Percentiles rank a stretch among this genome's conserved stretches.
phyloP scores from a whole-genome alignment of 1,139 yeast species.

The Pichia sp. region DNA sequence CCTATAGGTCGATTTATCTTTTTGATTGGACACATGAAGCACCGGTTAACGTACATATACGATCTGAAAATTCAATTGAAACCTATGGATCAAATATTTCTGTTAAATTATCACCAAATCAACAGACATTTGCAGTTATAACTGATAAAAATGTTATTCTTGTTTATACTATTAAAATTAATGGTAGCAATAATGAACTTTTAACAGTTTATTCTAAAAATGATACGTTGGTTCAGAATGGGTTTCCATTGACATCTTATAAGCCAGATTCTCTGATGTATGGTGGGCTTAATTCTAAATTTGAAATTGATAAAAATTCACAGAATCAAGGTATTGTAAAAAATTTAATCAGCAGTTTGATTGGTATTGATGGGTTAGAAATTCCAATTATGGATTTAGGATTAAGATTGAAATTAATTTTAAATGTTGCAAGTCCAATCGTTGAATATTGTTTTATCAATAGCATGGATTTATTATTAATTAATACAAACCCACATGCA shows the following conservation, averaged over 20 bases:
- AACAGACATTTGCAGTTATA: slow-evolving; percentile 28
- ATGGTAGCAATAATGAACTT: slow-evolving; percentile 30
- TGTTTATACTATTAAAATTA: slow-evolving; percentile 29
- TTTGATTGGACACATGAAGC: slow-evolving; percentile 34
- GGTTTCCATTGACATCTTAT: slow-evolving; percentile 31
- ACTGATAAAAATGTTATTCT: slow-evolving; percentile 31
- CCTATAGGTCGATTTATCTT: slow-evolving; percentile 29
- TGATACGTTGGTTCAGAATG: slow-evolving; percentile 42
- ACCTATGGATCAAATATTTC: slow-evolving; percentile 34
- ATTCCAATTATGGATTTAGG: slow-evolving; percentile 29
- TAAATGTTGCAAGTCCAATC: slow-evolving; percentile 39
- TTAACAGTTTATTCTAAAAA: slow-evolving; percentile 36
- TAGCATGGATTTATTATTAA: slow-evolving; percentile 30
- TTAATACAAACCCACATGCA: slow-evolving; percentile 35
- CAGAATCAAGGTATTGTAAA: slow-evolving; percentile 27
- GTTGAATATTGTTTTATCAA: slow-evolving; percentile 31
- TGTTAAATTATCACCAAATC: slow-evolving; percentile 26
- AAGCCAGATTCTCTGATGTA: slow-evolving; percentile 19
- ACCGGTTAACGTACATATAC: slow-evolving; percentile 35
- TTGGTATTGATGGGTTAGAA: slow-evolving; percentile 21
- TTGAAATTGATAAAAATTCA: slow-evolving; percentile 7
- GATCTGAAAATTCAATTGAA: slow-evolving; percentile 34
- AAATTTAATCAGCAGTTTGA: slow-evolving; percentile 24
- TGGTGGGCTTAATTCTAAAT: slow-evolving; percentile 15
- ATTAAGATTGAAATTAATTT: slow-evolving; percentile 38